Base-by-base conservation (phyloP, 331 rosid species). In the Quercus lobata region DNA sequence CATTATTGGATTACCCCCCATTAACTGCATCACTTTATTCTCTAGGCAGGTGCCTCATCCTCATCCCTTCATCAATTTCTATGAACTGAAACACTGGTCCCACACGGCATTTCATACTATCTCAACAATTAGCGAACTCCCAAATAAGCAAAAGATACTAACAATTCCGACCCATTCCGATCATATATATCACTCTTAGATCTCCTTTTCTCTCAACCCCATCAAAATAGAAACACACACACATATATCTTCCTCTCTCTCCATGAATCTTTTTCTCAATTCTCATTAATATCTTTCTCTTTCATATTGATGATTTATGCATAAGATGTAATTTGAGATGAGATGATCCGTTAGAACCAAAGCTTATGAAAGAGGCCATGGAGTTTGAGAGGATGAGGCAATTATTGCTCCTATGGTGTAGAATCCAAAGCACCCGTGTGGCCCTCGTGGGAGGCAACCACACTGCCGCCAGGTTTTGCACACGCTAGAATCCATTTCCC, bases 381-480 rank as follows among this genome's bases (percentile, higher is more conserved):
- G 97, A 88, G 89, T 46, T 82, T 4, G 84, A 84, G 81, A 85
- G 94, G 78, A 76, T 72, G 72, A 87, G 74, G 52, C 80, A 78
- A 41, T 70, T 91, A 79, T 58, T 86, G 76, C 82, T 84, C 53
- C 58, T 86, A 6, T 89, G 89, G 83, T 82, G 85, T 66, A 80
- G 84, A 89, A 83, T 77, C n/a, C 84, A 65, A 86, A 83, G 76
- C 83, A 76, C 60, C 46, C 88, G 87, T 29, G 81, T 85, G 0
- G 84, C 92, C 53, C 92, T 91, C 41, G 79, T 84, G 91, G 97
- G 94, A 86, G 97, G 89, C 29, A 91, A 91, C 76, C 97, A 91
- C 84, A 89, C 94, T 73, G 82, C 94, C 21, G 77, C 97, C 76
- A 90, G 94, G 83, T 92, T 90, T 66, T 90, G 91, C 81, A 61